Evolutionary conservation across 306 rosid species (phyloP), one percentile per base, ranked within the genome.

Genomic region (Quercus parvula): DNA sequence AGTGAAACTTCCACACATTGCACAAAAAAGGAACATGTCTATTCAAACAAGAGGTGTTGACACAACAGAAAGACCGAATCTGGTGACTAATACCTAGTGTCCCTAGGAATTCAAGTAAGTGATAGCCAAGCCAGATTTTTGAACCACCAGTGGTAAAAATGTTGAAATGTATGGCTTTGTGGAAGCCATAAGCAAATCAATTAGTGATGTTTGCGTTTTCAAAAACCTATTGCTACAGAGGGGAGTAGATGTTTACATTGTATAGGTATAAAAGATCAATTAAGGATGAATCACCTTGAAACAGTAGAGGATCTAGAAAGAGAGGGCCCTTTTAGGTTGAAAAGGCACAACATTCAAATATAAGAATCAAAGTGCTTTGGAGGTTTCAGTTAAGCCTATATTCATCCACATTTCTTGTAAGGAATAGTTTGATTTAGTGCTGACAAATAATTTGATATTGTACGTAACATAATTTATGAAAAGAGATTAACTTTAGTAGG

Each of bases 331-430:
- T 17, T 49, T 49, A 10, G 54, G 54, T 49, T 49, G 54, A 12
- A 13, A 49, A 49, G 54, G 17, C 17, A 49, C 54, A 49, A 49
- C 17, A 49, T 41, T 41, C 17, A 49, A 49, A 49, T 11, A 49
- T 12, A 49, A 49, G 15, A 61, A 12, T 61, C 33, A 24, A 24
- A 59, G 25, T 14, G 2, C 31, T 28, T 22, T 24, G 30, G 30
- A 24, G 27, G 70, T 15, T 63, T 63, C 38, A 63, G 41, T 63
- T 19, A 33, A 63, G 38, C 70, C 20, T 63, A 27, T 27, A 63
- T 28, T 63, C 70, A 63, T 63, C 70, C 41, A 15, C 44, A 71
- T 55, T 56, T 71, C 15, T 49, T 49, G 71, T 59, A 81, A 71
- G 44, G 49, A 64, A 76, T 56, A 64, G 31, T 61, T 77, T 14